Conservation (phyloP, 495 filamentous ascomycete genomes). For the Aspergillus kassunensis region DNA sequence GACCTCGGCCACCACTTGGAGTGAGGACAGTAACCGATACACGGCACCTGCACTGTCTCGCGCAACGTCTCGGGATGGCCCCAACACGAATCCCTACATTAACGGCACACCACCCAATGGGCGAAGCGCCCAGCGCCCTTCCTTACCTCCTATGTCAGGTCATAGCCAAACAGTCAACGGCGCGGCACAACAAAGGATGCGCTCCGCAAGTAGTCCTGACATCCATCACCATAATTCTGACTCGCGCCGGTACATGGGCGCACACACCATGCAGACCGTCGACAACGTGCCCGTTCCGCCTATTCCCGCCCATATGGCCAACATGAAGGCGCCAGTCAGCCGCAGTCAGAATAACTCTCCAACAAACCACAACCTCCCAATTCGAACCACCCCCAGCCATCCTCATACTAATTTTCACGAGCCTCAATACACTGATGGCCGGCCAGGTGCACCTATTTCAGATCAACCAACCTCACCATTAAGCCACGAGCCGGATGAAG, state of each 20-base stretch:
- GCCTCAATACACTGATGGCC: constrained; percentile 34
- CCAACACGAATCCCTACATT: constrained; percentile 54
- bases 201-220: constrained; percentile 68
- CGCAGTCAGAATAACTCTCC: constrained; percentile 68
- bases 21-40: constrained; percentile 71
- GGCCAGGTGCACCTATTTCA: constrained; percentile 24
- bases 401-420: constrained; percentile 37
- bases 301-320: constrained; percentile 58
- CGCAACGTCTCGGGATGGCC: constrained; percentile 72
- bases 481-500: constrained; percentile 32
- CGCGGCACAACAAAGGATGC: constrained; percentile 53
- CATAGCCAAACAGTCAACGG: constrained; percentile 52
- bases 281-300: constrained; percentile 64
- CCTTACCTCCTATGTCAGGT: constrained; percentile 69
- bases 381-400: constrained; percentile 27
- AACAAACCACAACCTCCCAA: constrained; percentile 44
- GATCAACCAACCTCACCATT: constrained; percentile 40
- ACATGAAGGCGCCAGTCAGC: constrained; percentile 56
- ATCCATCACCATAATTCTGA: constrained; percentile 54
- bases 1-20: constrained; percentile 53
- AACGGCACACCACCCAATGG: constrained; percentile 48
- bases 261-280: constrained; percentile 59
- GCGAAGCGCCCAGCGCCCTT: constrained; percentile 69
- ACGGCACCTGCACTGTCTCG: constrained; percentile 84
- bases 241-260: constrained; percentile 48